A percentile compares a stretch with the other conserved stretches of the same genome.
phyloP scores from a whole-genome alignment of 768 basidiomycete species.

The Podaxis sp. region DNA sequence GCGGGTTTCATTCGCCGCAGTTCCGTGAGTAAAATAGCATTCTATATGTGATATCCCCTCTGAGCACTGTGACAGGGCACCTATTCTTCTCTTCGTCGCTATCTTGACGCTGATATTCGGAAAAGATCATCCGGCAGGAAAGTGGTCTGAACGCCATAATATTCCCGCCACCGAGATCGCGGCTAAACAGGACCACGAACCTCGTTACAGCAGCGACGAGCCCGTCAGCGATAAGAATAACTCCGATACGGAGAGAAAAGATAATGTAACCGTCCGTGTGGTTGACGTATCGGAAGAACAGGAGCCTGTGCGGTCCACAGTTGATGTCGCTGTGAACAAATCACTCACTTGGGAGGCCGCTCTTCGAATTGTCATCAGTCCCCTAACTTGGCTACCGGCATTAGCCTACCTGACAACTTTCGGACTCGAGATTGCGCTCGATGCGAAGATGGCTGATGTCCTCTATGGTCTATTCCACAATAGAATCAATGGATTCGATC shows the following conservation, averaged over 20 bases:
- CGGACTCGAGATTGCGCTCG: slow-evolving; percentile 57
- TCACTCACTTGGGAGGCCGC: slow-evolving; percentile 36
- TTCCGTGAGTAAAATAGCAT: slow-evolving; percentile 34
- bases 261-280: slow-evolving; percentile 19
- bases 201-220: not conserved
- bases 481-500: slow-evolving; percentile 38
- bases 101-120: slow-evolving; percentile 42
- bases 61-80: slow-evolving; percentile 31
- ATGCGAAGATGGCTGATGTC: slow-evolving; percentile 50
- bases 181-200: not conserved
- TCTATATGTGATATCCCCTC: not conserved
- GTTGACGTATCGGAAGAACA: slow-evolving; percentile 10
- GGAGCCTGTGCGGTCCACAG: slow-evolving; percentile 25
- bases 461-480: slow-evolving; percentile 37
- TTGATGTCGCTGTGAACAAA: slow-evolving; percentile 48
- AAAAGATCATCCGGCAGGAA: slow-evolving; percentile 54
- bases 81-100: slow-evolving; percentile 46
- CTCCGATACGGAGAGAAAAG: not conserved
- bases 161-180: slow-evolving; percentile 22
- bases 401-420: slow-evolving; percentile 56
- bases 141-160: slow-evolving; percentile 48
- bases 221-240: not conserved
- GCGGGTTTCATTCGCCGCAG: slow-evolving; percentile 54
- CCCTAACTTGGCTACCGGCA: slow-evolving; percentile 55
- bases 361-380: slow-evolving; percentile 33